phyloP scores from a whole-genome alignment of 441 rosid species.

The Capsella rubella region DNA sequence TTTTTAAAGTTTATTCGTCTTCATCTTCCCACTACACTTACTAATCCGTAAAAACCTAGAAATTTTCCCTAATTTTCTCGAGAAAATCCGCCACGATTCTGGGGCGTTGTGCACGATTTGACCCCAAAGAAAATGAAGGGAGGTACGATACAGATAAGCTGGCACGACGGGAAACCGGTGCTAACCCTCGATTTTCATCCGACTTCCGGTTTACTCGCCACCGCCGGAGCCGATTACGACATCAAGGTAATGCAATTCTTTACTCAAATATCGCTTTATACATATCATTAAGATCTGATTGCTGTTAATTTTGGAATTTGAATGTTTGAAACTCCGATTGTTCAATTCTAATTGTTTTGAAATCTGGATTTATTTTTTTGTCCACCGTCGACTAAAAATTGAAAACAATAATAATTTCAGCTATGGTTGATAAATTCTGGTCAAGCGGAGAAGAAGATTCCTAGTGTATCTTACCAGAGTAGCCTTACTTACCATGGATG shows the following conservation, averaged over 20 bases:
- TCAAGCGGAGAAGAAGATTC: slow-evolving; percentile 65
- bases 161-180: slow-evolving; percentile 91
- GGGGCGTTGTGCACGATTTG: slow-evolving; percentile 34
- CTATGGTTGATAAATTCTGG: slow-evolving; percentile 73
- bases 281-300: neutral
- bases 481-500: slow-evolving; percentile 87
- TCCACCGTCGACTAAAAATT: neutral
- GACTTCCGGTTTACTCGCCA: slow-evolving; percentile 82
- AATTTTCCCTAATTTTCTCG: slow-evolving; percentile 15
- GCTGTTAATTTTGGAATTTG: too few relatives aligned
- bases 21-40: neutral
- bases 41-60: slow-evolving; percentile 27
- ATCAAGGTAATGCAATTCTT: slow-evolving; percentile 60
- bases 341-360: too few relatives aligned
- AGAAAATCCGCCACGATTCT: slow-evolving; percentile 28
- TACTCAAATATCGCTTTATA: neutral
- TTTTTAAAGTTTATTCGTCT: neutral
- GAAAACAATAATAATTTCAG: slow-evolving; percentile 37
- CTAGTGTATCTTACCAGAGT: slow-evolving; percentile 67
- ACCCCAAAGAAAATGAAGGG: slow-evolving; percentile 72
- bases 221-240: slow-evolving; percentile 95
- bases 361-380: too few relatives aligned
- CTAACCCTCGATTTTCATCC: slow-evolving; percentile 90
- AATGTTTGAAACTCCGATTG: too few relatives aligned
- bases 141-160: slow-evolving; percentile 88